phyloP scores from a whole-genome alignment of 2,329 filamentous ascomycete genomes.

The Cladorrhinum sp. region DNA sequence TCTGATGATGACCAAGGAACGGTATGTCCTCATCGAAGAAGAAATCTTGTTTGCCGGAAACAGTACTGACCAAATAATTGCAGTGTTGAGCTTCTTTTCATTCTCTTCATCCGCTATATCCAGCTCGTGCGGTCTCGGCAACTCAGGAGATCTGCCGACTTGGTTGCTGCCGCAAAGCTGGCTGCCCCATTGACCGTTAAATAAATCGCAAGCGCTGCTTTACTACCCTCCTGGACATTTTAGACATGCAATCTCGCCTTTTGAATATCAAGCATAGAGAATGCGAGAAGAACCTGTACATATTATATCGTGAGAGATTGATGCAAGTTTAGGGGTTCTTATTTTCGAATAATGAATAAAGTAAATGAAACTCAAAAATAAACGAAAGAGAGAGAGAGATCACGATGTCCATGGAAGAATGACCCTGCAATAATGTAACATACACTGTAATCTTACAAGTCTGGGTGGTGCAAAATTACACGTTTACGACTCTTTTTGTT shows the following conservation, averaged over 20 bases:
- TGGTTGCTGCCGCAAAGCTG: conserved; percentile 59
- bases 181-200: conserved; percentile 30
- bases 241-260: background rate
- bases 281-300: background rate
- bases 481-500: background rate
- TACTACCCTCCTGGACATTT: background rate
- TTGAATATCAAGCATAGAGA: background rate
- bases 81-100: conserved; percentile 83
- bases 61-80: conserved; percentile 15
- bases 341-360: conserved; percentile 2
- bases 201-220: conserved; percentile 22
- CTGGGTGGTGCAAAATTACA: background rate
- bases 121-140: conserved; percentile 67
- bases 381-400: background rate
- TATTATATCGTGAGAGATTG: background rate
- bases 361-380: background rate
- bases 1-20: conserved; percentile 98
- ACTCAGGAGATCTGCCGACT: conserved; percentile 62
- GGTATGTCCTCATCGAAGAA: conserved; percentile 49
- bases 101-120: conserved; percentile 81
- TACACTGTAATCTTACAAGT: background rate
- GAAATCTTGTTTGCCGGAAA: background rate
- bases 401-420: background rate
- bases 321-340: background rate
- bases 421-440: background rate